Conservation (phyloP, 306 rosid species). For the Mimosa pudica region DNA sequence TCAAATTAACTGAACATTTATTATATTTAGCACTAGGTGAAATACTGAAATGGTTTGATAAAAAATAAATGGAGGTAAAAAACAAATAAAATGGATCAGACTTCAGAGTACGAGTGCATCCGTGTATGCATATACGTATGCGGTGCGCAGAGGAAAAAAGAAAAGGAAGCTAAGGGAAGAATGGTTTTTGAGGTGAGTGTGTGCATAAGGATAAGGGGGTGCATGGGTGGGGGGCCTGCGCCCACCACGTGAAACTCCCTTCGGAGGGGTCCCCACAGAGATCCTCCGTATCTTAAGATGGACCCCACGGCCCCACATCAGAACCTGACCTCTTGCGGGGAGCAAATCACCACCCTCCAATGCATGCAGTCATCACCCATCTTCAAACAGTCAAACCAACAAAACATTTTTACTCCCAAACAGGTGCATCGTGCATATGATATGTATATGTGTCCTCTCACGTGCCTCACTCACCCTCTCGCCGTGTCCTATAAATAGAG, state of each 20-base stretch:
- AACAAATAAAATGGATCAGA: no score
- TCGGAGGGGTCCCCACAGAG: constrained; percentile 61
- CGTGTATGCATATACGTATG: no score
- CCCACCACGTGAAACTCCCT: constrained; percentile 62
- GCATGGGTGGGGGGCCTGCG: constrained; percentile 40
- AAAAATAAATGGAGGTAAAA: no score
- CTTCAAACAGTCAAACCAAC: no score
- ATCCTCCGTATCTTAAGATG: constrained; percentile 76
- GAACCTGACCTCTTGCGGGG: not conserved
- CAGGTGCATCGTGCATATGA: constrained; percentile 17
- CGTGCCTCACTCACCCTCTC: constrained; percentile 20
- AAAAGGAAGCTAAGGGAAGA: no score
- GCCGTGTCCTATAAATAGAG: constrained; percentile 57
- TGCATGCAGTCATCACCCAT: no score
- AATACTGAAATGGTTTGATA: no score
- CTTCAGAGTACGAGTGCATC: no score
- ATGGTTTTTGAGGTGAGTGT: no score
- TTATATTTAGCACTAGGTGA: no score
- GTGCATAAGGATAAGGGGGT: not conserved
- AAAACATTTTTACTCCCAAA: not conserved
- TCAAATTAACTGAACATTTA: no score
- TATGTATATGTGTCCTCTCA: constrained; percentile 23
- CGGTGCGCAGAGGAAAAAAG: no score
- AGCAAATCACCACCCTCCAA: not conserved
- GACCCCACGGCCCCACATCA: constrained; percentile 38